These are phyloP conservation scores for Quercus mongolica DNA, from an alignment of 306 rosid species.

Conservation along the genomic window DNA sequence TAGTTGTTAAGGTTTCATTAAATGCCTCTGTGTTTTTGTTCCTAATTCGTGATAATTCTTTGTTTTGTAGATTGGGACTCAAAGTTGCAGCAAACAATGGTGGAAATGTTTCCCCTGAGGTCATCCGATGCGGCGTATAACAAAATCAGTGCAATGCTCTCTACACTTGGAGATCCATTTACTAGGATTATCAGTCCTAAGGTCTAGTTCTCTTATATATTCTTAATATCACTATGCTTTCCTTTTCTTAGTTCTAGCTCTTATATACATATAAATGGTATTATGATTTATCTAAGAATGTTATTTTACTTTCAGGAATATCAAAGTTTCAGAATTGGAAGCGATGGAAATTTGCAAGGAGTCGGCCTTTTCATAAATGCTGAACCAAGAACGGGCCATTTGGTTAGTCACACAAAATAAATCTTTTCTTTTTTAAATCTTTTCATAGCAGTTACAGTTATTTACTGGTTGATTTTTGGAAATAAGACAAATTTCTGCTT, in stretches of 20 bases:
- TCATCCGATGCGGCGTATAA: slow-evolving; percentile 89
- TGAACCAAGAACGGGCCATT: slow-evolving; percentile 82
- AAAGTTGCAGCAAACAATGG: slow-evolving; percentile 96
- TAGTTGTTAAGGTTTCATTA: background rate
- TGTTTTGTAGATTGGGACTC: slow-evolving; percentile 78
- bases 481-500: slow-evolving; percentile 13
- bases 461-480: slow-evolving; percentile 2
- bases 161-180: slow-evolving; percentile 98
- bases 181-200: slow-evolving; percentile 91
- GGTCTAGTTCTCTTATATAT: slow-evolving; percentile 35
- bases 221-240: background rate
- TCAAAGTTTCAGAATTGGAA: slow-evolving; percentile 88
- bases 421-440: background rate
- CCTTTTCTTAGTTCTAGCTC: slow-evolving; percentile 7
- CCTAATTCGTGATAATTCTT: background rate
- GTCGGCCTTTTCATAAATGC: slow-evolving; percentile 85
- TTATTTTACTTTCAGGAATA: slow-evolving; percentile 60
- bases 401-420: slow-evolving; percentile 54
- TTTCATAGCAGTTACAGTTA: background rate
- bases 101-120: slow-evolving; percentile 89
- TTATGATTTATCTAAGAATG: slow-evolving; percentile 10
- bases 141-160: slow-evolving; percentile 92
- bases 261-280: background rate
- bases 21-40: too few species aligned
- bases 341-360: slow-evolving; percentile 88